Evolutionary conservation across 2,329 filamentous ascomycete species (phyloP), one percentile per base, ranked within the genome.

Genomic region (Colletotrichum coccodes): DNA sequence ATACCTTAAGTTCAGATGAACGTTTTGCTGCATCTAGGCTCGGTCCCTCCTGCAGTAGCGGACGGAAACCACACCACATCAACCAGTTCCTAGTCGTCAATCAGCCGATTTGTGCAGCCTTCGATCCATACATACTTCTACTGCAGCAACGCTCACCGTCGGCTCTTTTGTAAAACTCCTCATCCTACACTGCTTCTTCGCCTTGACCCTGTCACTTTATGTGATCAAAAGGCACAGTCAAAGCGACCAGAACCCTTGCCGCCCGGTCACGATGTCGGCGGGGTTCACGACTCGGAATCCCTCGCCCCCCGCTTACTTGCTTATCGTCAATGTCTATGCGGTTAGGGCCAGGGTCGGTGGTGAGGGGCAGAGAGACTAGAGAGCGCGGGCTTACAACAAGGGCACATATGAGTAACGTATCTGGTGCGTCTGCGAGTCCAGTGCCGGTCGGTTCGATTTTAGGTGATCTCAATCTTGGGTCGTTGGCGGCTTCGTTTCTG

Each of bases 31-130:
- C 67, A 63, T 26, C 63, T 57, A 66, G 57, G 57, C 44, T 62
- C 67, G 63, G 64, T 68, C 38, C 63, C 34, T 34, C 23, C 21
- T 68, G 57, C 67, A 62, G 52, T 67, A 68, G 49, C 50, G 40
- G 54, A 46, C 34, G 42, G 44, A 61, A 56, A 61, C 50, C 62
- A 57, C 21, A 64, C 26, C 65, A 65, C 47, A 65, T 14, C 60
- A 53, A 32, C 36, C 60, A 58, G 11, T 36, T 44, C 32, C 46
- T 38, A 42, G 18, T 38, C 46, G 46, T 58, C 44, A 52, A 38
- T 53, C 36, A 52, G 32, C 61, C 64, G 44, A 53, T 49, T 64
- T 53, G 30, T 64, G 60, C 52, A 53, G 53, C 36, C 28, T 64
- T 23, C 38, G 46, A 59, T 54, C n/a, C 54, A 40, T 32, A 28